Base-by-base conservation (phyloP, 2,329 filamentous ascomycete genomes). In the Pseudofabraea citricarpa region DNA sequence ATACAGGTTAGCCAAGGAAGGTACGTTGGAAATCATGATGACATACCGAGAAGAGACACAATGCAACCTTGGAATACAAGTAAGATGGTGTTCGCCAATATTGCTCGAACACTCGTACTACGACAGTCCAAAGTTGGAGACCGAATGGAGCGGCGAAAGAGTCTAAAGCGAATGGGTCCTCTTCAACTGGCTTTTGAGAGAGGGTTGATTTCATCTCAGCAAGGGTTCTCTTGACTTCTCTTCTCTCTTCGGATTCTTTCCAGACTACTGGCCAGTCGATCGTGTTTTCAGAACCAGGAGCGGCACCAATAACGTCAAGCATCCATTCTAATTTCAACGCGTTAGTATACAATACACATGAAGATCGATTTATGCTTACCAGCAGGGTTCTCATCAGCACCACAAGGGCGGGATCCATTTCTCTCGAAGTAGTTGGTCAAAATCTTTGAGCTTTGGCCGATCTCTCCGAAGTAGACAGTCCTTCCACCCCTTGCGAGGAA, bases 381-480 rank as follows among this genome's bases (percentile, higher is more conserved):
- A 23, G 87, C 87, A 5, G 87, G 87, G 64, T 93, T 94, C 27
- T 83, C 84, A 7, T 79, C 77, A 2, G 67, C 54, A 1, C 82
- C 83, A 60, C 86, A 91, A 23, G 71, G 60, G 24, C 70, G 70
- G 1, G 80, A 83, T 40, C 86, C 82, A 53, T 87, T 80, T 40
- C 78, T 73, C 61, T 89, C 85, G 54, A 94, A 93, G 65, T 93
- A 94, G 48, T 71, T 70, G 2, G 80, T 85, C 58, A 93, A 68
- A 2, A 71, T 77, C 46, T 75, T 69, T 1, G 84, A 85, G 63
- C 85, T 81, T 53, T 83, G 66, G 50, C 87, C 88, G 45, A 91
- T 83, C 4, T 87, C 79, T 43, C 86, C 87, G 57, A 89, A 91
- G 69, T 93, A 93, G 36, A 91, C 84, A 2, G 85, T 89, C 59